Base-by-base conservation (phyloP, 2,329 filamentous ascomycete genomes). In the Xylaria sp. region DNA sequence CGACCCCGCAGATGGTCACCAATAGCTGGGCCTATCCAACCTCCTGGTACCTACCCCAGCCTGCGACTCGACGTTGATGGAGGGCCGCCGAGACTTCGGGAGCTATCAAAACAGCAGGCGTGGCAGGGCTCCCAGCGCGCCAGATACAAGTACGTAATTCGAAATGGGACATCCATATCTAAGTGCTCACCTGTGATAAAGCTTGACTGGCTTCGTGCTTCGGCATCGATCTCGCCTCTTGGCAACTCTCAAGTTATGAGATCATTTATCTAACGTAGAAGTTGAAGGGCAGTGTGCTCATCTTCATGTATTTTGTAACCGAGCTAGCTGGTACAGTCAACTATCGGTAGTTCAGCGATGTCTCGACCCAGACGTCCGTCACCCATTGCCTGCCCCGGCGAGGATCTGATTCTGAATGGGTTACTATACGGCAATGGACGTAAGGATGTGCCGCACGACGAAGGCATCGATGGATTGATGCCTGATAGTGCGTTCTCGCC, bases 1-100 rank as follows among this genome's bases (percentile, higher is more conserved):
- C 53, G 49, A 61, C 58, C 58, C 58, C 58, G 58, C 58, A 59
- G 58, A 61, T 61, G 59, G 56, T 61, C 49, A 21, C 21, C 44
- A 17, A 26, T 39, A 19, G 18, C 42, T 52, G 52, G 52, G 47
- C 58, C 58, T 61, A 61, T 61, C 58, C 52, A 39, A n/a, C 56
- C 39, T 24, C 47, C 17, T 43, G 19, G 17, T 52, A 34, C 45
- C 47, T 59, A 59, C 58, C 58, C 58, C 58, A 54, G 58, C 50
- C 45, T 52, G 29, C 34, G 29, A 48, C 48, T 46, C 52, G 24
- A 45, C 55, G 57, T 48, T 59, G 50, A 56, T 58, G 58, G 55
- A 58, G 47, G 54, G 54, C 45, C 26, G 41, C 51, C 26, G 51
- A 54, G 45, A 45, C 39, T 37, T 52, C 26, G 41, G 39, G 40